Base-by-base conservation (phyloP, 176 grass and related monocot genomes). In the Avena insularis region DNA sequence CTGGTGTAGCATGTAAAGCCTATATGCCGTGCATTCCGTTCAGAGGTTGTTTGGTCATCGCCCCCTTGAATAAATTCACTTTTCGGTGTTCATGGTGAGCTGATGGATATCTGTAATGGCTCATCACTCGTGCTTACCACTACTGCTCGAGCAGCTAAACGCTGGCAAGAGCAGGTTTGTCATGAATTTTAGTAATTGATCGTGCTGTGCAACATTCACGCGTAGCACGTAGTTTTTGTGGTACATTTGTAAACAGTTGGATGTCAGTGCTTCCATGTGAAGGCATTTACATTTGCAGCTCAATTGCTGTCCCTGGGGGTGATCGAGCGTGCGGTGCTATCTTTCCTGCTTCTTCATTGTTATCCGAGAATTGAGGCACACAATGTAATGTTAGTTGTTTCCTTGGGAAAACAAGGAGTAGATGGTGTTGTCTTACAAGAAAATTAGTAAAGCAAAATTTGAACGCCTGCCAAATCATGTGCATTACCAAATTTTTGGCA, bases 31-130 rank as follows among this genome's bases (percentile, higher is more conserved):
- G 77, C 82, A 15, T 79, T 80, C 73, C 4, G 47, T 58, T 36
- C 58, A n/a, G 15, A 56, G 25, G 12, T 45, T 45, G 79, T 20
- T 61, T 60, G 60, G 25, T 20, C 27, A 75, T 70, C 60, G 3
- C 53, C 36, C 67, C 36, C 67, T 86, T 60, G 67, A 89, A 87
- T 93, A 89, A 87, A 86, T 68, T 14, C 68, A 67, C 74, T 88
- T 88, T 87, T 58, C 62, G 80, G 76, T 49, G 43, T 90, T 77
- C 58, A 92, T 82, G 69, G 17, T 78, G 78, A 79, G 48, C 82
- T 40, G 59, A 68, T 35, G 2, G 71, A 61, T 85, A 66, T 50
- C 13, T 77, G 43, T 19, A 85, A 80, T 68, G 36, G 84, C 31
- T 79, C 25, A 4, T 84, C 38, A 4, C 2, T 9, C 49, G 16